A percentile compares a stretch with the other conserved stretches of the same genome.
Evolutionary conservation across 106 monocot species (phyloP).

Genomic region (Iris macrosiphon): DNA sequence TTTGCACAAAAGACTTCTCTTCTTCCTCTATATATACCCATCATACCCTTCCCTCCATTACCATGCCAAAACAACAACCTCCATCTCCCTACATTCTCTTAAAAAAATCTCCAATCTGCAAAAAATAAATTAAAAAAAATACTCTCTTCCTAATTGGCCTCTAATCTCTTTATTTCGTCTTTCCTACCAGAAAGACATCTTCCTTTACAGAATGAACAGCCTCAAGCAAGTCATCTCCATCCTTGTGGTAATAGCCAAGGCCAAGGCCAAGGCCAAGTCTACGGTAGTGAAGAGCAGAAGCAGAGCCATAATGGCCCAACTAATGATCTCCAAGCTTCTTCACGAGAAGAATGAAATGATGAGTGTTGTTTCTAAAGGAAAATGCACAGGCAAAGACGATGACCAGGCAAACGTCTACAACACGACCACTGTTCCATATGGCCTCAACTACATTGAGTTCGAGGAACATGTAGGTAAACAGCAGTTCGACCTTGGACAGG

Average conservation of each 20-base stretch:
- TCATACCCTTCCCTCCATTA: conserved; percentile 13
- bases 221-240: conserved; percentile 33
- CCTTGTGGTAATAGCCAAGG: conserved; percentile 28
- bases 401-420: background rate
- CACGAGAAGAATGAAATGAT: conserved; percentile 42
- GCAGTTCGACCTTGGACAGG: too few species aligned
- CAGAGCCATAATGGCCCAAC: conserved; percentile 33
- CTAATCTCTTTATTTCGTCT: too few species aligned
- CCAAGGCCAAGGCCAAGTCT: conserved; percentile 47
- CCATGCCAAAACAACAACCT: too few species aligned
- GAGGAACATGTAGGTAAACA: background rate
- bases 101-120: too few species aligned
- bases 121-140: too few species aligned
- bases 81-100: too few species aligned
- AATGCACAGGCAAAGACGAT: background rate
- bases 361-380: conserved; percentile 24
- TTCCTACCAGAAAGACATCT: too few species aligned
- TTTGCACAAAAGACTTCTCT: background rate
- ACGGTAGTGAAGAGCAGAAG: conserved; percentile 48
- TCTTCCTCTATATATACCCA: conserved; percentile 31
- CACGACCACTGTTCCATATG: background rate
- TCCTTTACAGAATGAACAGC: conserved; percentile 8
- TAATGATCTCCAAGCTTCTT: conserved; percentile 44
- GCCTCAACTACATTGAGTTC: too few species aligned
- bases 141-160: too few species aligned